Conservation (phyloP, 1,284 basidiomycete genomes). For the Fomitopsis schrenkii region DNA sequence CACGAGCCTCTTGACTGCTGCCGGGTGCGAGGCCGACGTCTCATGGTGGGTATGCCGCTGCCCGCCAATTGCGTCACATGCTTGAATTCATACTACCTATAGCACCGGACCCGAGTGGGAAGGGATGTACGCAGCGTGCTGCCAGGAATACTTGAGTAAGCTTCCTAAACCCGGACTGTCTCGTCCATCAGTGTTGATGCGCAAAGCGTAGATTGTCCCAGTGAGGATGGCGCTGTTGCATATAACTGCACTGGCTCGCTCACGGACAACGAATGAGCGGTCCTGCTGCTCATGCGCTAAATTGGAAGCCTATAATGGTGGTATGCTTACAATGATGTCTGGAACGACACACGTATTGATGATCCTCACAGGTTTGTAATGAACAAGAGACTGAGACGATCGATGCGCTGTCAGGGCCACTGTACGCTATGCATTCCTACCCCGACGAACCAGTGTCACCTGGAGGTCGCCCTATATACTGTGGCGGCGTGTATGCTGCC, state of each 20-base stretch:
- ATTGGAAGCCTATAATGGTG: no score
- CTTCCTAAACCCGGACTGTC: not conserved
- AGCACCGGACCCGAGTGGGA: not conserved
- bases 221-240: not conserved
- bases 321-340: no score
- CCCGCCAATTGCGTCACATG: not conserved
- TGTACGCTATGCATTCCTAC: no score
- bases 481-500: no score
- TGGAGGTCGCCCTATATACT: no score
- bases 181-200: not conserved
- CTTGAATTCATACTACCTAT: not conserved
- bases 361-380: no score
- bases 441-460: no score
- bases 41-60: not conserved
- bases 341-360: no score
- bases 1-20: not conserved
- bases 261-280: not conserved
- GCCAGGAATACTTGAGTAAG: not conserved
- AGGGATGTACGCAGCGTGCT: not conserved
- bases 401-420: no score
- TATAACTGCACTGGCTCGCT: not conserved
- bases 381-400: no score
- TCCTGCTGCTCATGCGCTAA: not conserved
- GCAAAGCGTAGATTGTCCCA: not conserved
- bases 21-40: not conserved